Base-by-base conservation (phyloP, 2,329 filamentous ascomycete genomes). In the Alternaria burnsii region DNA sequence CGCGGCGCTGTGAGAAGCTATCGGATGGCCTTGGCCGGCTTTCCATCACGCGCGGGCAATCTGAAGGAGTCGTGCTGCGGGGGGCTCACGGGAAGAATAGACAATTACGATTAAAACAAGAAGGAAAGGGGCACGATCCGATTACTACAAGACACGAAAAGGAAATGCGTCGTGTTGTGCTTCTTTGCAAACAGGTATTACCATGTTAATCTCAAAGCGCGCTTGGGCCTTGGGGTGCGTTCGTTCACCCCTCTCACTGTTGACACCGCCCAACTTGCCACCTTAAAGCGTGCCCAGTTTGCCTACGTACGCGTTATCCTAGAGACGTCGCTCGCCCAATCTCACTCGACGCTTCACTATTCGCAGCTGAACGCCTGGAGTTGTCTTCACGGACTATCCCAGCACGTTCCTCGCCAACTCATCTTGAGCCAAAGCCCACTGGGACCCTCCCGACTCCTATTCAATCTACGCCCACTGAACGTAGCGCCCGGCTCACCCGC, bases 131-230 rank as follows among this genome's bases (percentile, higher is more conserved):
- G 40, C 47, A 52, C 30, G 38, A 26, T 12, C n/a, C 30, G 41
- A 47, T 20, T 46, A 47, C 42, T 38, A 18, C 16, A 59, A 55
- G 44, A 43, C 34, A 41, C 52, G 42, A 57, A 56, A 58, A 59
- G 41, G 36, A 56, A 61, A 55, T 48, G 57, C 57, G 60, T 52
- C 47, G 56, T 63, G 60, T 59, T 58, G 60, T 62, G 52, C 56
- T 60, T 47, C 55, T 55, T 42, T 57, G 55, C 24, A 59, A 38
- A 34, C 43, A 52, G 32, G 51, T 55, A 57, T 54, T 54, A 46
- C 59, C 61, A 63, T 59, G 58, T 51, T 55, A 58, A 60, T 53
- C 50, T 61, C 56, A 55, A 47, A 52, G 55, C 47, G 60, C 57
- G 57, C 57, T 61, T 59, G 59, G 55, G 55, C 59, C 57, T 30